Evolutionary conservation across 495 filamentous ascomycete species (phyloP).

Genomic region (Penicillium arizonense): DNA sequence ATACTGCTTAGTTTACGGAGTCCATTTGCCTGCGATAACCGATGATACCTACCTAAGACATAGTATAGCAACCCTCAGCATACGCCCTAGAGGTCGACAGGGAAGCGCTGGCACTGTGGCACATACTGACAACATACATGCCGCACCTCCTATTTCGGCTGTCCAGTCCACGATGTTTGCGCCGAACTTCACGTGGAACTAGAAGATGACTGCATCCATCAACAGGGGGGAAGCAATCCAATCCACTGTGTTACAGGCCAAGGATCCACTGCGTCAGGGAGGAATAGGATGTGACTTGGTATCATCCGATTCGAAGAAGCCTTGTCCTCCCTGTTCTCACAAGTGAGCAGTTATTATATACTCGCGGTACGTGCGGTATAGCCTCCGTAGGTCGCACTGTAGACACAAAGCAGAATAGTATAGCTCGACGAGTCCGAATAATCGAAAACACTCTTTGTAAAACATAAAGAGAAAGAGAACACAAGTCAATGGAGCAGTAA

Average conservation of each 20-base stretch:
- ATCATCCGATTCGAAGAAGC: slow-evolving; percentile 10
- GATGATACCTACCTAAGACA: no score
- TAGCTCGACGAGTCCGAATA: background rate
- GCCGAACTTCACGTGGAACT: slow-evolving; percentile 1
- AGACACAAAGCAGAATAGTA: background rate
- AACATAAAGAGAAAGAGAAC: background rate
- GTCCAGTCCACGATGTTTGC: background rate
- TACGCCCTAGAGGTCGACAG: no score
- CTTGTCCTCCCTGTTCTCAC: background rate
- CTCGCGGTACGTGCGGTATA: slow-evolving; percentile 6
- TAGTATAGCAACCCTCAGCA: no score
- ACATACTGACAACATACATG: background rate
- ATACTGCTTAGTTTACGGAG: background rate
- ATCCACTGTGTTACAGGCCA: slow-evolving; percentile 5
- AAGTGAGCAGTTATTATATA: background rate
- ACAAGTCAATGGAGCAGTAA: background rate
- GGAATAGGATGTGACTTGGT: slow-evolving; percentile 5
- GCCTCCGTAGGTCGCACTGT: slow-evolving; percentile 4
- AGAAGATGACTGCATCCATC: slow-evolving; percentile 6
- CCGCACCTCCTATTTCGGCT: background rate
- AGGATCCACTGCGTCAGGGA: slow-evolving; percentile 1
- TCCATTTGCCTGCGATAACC: no score
- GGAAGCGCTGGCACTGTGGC: background rate
- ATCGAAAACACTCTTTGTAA: background rate
- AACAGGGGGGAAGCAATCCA: slow-evolving; percentile 1